phyloP scores from a whole-genome alignment of 805 yeast species.

The Lipomyces orientalis region DNA sequence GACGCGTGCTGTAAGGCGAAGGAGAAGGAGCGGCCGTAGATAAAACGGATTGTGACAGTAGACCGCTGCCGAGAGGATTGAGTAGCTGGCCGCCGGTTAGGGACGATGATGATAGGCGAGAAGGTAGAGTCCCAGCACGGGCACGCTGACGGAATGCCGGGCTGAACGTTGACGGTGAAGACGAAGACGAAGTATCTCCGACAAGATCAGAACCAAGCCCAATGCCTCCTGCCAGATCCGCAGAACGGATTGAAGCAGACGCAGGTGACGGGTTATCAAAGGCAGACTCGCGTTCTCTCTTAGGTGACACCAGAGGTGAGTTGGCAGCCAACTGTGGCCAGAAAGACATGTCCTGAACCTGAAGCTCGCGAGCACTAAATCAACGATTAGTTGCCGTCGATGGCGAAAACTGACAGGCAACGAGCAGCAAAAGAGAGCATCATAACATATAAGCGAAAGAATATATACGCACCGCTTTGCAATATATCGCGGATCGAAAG shows the following conservation, averaged over 20 bases:
- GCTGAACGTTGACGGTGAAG: conserved; percentile 21
- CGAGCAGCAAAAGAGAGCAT: not conserved
- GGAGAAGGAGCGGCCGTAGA: conserved; percentile 8
- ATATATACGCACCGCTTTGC: conserved; percentile 23
- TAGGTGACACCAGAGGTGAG: conserved; percentile 20
- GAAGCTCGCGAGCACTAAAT: conserved; percentile 29
- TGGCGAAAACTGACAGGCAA: not conserved
- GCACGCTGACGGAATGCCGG: conserved; percentile 57
- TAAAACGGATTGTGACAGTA: not conserved
- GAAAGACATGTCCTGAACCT: conserved; percentile 21
- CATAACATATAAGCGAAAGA: not conserved
- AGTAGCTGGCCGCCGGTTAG: conserved; percentile 13
- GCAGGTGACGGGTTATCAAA: conserved; percentile 7
- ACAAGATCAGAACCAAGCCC: conserved; percentile 7
- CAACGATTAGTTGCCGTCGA: not conserved
- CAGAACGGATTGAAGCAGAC: not conserved
- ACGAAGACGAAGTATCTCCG: conserved; percentile 9
- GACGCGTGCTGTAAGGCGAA: not conserved
- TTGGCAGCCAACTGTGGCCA: conserved; percentile 8
- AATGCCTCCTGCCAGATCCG: conserved; percentile 7
- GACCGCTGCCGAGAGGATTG: not conserved
- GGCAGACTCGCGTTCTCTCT: conserved; percentile 20
- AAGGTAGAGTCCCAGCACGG: conserved; percentile 81
- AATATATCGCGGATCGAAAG: conserved; percentile 31
- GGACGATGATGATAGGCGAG: conserved; percentile 51